phyloP scores from a whole-genome alignment of 306 rosid genomes.

The Casuarina equisetifolia region DNA sequence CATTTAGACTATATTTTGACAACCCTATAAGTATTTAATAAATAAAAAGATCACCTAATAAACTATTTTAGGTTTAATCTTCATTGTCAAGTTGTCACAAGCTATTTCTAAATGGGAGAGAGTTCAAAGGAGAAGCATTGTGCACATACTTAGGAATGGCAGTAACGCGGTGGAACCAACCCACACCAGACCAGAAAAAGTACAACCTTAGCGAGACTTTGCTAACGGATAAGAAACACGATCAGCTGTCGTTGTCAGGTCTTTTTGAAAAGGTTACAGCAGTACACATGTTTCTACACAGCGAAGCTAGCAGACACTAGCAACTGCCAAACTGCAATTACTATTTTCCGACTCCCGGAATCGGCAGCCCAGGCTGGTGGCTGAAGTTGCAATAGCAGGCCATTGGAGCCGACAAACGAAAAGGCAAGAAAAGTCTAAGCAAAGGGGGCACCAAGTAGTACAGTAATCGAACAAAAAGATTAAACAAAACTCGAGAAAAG shows the following conservation, averaged over 20 bases:
- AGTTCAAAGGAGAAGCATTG: too few species aligned
- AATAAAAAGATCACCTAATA: too few species aligned
- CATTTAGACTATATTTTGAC: too few species aligned
- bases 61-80: too few species aligned
- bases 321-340: background rate
- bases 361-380: constrained; percentile 4
- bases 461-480: background rate
- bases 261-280: background rate
- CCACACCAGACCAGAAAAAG: too few species aligned
- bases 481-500: background rate
- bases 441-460: background rate
- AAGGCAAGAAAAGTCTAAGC: background rate
- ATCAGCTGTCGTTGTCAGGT: constrained; percentile 10
- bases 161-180: too few species aligned
- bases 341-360: background rate
- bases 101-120: too few species aligned
- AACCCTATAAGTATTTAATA: too few species aligned
- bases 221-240: background rate
- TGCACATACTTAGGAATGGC: too few species aligned
- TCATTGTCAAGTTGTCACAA: too few species aligned
- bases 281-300: background rate
- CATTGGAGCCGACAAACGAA: constrained; percentile 26
- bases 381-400: background rate
- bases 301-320: background rate
- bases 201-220: background rate